A percentile compares a stretch with the other conserved stretches of the same genome.
These are phyloP conservation scores for Dunaliella sp. DNA, from an alignment of 139 green algal species.

Conservation along the genomic window DNA sequence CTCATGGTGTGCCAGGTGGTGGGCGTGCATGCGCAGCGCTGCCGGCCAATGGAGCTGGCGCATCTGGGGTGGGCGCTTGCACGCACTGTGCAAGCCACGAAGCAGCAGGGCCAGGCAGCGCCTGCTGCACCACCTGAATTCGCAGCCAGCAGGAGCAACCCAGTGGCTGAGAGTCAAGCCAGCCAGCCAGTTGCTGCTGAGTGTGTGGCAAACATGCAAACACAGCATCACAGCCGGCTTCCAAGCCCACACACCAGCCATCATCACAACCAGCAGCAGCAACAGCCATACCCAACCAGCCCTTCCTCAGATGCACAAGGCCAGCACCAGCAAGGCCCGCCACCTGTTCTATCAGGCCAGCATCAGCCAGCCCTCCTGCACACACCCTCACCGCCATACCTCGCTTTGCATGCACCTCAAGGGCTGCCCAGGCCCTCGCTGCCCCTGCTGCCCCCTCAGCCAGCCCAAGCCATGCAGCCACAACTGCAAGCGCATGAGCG, in stretches of 20 bases:
- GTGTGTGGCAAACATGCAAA: no score
- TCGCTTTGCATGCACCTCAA: background rate
- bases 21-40: background rate
- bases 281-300: no score
- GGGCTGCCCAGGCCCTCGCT: background rate
- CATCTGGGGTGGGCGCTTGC: constrained; percentile 26
- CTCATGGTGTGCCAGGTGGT: background rate
- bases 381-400: background rate
- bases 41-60: constrained; percentile 24
- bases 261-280: no score
- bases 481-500: background rate
- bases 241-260: no score
- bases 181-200: no score
- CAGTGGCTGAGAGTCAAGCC: no score
- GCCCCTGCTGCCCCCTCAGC: background rate
- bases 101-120: background rate
- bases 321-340: no score
- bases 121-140: background rate
- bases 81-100: background rate
- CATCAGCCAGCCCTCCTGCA: background rate
- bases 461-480: background rate
- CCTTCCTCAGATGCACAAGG: no score
- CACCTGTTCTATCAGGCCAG: no score
- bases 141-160: no score
- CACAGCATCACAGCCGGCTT: no score